Evolutionary conservation across 2,329 filamentous ascomycete genomes (phyloP), one percentile per base, ranked within the genome.

Genomic region (Colletotrichum sp.): DNA sequence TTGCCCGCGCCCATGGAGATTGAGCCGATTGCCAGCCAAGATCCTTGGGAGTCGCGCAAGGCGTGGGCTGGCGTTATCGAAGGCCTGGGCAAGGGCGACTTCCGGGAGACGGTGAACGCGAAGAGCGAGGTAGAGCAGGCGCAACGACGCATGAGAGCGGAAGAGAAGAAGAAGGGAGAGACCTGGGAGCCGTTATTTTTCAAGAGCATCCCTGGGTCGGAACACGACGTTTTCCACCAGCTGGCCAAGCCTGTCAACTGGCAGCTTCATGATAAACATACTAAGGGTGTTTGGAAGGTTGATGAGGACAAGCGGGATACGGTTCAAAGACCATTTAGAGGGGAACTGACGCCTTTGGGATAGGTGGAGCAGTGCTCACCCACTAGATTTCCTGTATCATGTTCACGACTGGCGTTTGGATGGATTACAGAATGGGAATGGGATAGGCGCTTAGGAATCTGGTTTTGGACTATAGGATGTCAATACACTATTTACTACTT

Each of bases 61-160:
- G 96, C 96, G 1, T 98, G 96, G 96, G 88, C 88, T 36, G 93
- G 93, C 77, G 95, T 98, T 4, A 93, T 95, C 0, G 88, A 89
- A 5, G 94, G 92, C 28, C 94, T 98, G 73, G 85, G 88, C n/a
- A 89, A 88, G 75, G 94, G 94, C 28, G 93, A 98, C 81, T 94
- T 96, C 90, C 92, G 95, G 72, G 87, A 88, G 7, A 94, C 94
- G 0, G 91, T 91, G 0, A 84, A 85, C 1, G 93, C 96, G 81
- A 98, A 98, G 87, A 91, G 90, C 9, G 92, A 93, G 81, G 94
- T 98, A 72, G 96, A 98, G 84, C 93, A 96, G 80, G 91, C 92
- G 32, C 96, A 98, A 86, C 90, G 96, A 16, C 92, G 93, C 76
- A 88, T 96, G 87, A 90, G 96, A 76, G 91, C 91, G 79, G 85